Evolutionary conservation across 2,329 filamentous ascomycete genomes (phyloP), one percentile per base, ranked within the genome.

Genomic region (Arthroderma uncinatum): DNA sequence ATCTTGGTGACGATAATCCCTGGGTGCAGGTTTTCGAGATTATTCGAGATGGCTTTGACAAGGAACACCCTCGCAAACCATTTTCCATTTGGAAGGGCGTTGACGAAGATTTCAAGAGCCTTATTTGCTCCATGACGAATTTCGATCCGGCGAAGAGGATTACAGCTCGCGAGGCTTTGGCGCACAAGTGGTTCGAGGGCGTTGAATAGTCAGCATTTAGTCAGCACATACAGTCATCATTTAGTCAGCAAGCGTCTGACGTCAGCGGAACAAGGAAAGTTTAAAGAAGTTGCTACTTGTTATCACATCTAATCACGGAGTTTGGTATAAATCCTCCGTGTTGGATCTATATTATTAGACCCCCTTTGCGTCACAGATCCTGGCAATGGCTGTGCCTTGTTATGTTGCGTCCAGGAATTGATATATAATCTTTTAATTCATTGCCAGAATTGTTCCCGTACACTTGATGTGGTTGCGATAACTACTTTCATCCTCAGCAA

Each of bases 11-110:
- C n/a, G 47, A 71, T 23, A 74, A 70, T 60, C 72, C 70, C 16
- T 76, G 70, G 69, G 64, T 65, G 30, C 57, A 70, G 34, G 65
- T 72, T 34, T 69, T 76, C 44, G 64, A 68, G 52, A 66, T 70
- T 39, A 67, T 74, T 52, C 63, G 66, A 30, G 68, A 70, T 37
- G 70, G 71, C 2, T 78, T 78, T 57, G 68, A 69, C 55, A 58
- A 69, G 48, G 65, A 70, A n/a, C 73, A 73, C 60, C 75, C 74
- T 0, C 67, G 73, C 19, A 66, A 66, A 50, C 76, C 76, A 21
- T 77, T 76, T 58, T 59, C 65, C 25, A 60, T 71, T 47, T 75
- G 73, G 71, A 67, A 72, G 59, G 64, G 65, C 39, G 66, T 73
- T 54, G 64, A 70, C 44, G 61, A 62, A 34, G 65, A 66, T 28